Base-by-base conservation (phyloP, 2,329 filamentous ascomycete genomes). In the Aspergillus carbonarius region DNA sequence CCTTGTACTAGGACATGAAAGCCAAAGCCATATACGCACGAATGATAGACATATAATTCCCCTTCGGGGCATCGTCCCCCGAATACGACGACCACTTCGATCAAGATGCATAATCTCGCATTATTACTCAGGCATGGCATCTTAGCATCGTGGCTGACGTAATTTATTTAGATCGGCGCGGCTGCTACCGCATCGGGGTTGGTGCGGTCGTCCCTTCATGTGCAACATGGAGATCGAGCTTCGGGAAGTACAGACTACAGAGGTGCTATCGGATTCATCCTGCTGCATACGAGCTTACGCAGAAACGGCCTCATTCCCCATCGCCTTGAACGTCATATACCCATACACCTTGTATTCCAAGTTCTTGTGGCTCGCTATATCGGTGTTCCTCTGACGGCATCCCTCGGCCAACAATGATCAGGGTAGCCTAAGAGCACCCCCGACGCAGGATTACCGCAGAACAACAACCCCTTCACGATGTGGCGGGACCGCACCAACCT, bases 401-500 rank as follows among this genome's bases (percentile, higher is more conserved):
- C 27, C 20, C 27, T 51, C 27, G 18, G n/a, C 58, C 56, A 50
- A 61, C 52, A 32, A 66, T 66, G 60, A 60, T 59, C 56, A 59
- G 54, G 49, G 17, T 49, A 59, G 59, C 54, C 51, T 56, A 66
- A 53, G 57, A 55, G 57, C 39, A 17, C 25, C n/a, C 17, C 64
- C 53, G 52, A 52, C 57, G 32, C 60, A 65, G 65, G 73, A 67
- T 39, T 18, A 57, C 57, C 57, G 59, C 44, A 49, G 55, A 60
- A 54, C 23, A 60, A 25, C 50, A 47, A 52, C 25, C 32, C 81
- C 53, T 83, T 83, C 87, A 88, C 85, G 81, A 96, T 96, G 92
- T 99, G 93, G 93, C 92, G 95, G 82, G 95, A 99, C 84, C 90
- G 95, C 79, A 99, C 95, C 69, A 99, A 98, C 76, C 90, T 99